These are phyloP conservation scores for Nepenthes gracilis DNA, from an alignment of 148 eudicot genomes.

Conservation along the genomic window DNA sequence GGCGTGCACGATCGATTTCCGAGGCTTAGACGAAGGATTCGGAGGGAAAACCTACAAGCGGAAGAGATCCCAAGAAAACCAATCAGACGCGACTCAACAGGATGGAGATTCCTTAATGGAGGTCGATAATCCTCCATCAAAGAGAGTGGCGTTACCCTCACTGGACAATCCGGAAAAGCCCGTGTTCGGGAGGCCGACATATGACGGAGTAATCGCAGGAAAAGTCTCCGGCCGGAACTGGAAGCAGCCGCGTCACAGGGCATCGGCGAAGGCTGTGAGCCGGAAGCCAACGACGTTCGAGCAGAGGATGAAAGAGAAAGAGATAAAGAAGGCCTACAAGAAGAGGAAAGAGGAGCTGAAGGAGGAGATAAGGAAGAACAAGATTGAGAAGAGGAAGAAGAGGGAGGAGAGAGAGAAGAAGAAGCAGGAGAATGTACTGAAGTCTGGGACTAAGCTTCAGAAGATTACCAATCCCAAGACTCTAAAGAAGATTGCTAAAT, in stretches of 20 bases:
- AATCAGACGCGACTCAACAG: conserved; percentile 7
- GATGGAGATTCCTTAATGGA: conserved; percentile 14
- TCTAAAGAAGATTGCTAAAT: conserved; percentile 69
- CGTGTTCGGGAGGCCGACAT: conserved; percentile 51
- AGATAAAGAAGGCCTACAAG: conserved; percentile 72
- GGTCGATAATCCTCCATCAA: conserved; percentile 29
- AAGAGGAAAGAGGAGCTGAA: conserved; percentile 64
- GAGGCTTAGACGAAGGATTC: conserved; percentile 78
- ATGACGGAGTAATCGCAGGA: conserved; percentile 91
- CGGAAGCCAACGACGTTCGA: conserved; percentile 21
- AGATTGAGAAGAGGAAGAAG: conserved; percentile 53
- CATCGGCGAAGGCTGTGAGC: conserved; percentile 53
- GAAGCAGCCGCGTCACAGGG: conserved; percentile 61
- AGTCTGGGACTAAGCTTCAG: conserved; percentile 78
- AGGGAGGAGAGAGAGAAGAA: conserved; percentile 58
- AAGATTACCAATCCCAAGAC: conserved; percentile 78
- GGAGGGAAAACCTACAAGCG: conserved; percentile 93
- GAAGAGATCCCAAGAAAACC: conserved; percentile 49
- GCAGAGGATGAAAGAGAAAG: conserved; percentile 39
- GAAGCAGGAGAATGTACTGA: conserved; percentile 57
- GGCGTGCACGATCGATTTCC: conserved; percentile 87
- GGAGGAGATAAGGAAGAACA: conserved; percentile 49
- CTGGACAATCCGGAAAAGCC: conserved; percentile 55
- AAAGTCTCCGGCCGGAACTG: conserved; percentile 74
- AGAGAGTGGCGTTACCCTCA: conserved; percentile 54